phyloP scores from a whole-genome alignment of 2,329 filamentous ascomycete species.

The Ceratocystiopsis minuta region DNA sequence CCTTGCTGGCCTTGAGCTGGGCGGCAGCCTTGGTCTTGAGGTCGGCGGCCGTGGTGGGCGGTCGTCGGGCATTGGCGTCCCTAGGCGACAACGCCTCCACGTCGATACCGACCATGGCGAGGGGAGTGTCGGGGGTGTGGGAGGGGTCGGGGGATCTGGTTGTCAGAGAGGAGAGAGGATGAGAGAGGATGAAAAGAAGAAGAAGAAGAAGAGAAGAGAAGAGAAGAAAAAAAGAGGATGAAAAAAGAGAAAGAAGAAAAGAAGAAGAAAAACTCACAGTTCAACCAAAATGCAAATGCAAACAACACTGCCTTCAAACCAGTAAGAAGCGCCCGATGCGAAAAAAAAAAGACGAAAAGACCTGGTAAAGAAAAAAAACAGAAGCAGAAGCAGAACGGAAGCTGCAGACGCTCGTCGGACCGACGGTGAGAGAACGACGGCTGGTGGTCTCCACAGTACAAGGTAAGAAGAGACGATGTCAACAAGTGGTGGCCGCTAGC shows the following conservation, averaged over 20 bases:
- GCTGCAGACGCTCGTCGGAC: background rate
- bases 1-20: slow-evolving; percentile 37
- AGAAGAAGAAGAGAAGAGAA: background rate
- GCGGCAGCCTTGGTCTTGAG: slow-evolving; percentile 33
- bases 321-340: slow-evolving; percentile 1
- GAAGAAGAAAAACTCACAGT: background rate
- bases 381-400: background rate
- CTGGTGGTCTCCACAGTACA: background rate
- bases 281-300: background rate
- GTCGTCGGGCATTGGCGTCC: slow-evolving; percentile 43
- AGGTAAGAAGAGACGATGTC: background rate
- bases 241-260: background rate
- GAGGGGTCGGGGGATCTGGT: too few species aligned
- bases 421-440: background rate
- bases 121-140: too few species aligned
- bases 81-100: slow-evolving; percentile 47
- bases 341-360: slow-evolving; percentile 1
- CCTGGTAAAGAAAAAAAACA: slow-evolving; percentile 1
- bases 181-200: background rate
- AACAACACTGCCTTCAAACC: slow-evolving; percentile 1
- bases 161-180: background rate
- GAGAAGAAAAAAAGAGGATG: background rate
- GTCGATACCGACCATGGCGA: slow-evolving; percentile 28
- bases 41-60: slow-evolving; percentile 25
- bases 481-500: background rate